Percentiles rank a stretch among this genome's conserved stretches.
These are phyloP conservation scores for Barnettozyma wickerhamii DNA, from an alignment of 805 yeast genomes.

Conservation along the genomic window DNA sequence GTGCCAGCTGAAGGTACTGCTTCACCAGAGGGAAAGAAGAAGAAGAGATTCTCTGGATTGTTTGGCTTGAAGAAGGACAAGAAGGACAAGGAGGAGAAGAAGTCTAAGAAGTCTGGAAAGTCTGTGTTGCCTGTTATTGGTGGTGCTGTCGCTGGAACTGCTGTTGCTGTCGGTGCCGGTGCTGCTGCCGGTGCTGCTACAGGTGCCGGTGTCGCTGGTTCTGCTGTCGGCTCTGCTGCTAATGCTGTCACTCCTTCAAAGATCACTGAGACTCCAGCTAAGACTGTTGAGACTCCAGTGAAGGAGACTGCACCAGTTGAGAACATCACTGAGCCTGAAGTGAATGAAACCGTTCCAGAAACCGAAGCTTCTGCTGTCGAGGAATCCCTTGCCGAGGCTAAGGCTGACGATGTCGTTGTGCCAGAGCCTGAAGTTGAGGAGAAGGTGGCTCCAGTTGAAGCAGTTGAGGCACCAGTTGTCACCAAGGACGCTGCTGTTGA, in stretches of 20 bases:
- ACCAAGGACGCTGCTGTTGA: no score
- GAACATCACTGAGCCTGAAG: background rate
- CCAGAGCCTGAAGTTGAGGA: no score
- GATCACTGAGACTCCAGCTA: slow-evolving; percentile 11
- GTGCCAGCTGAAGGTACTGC: background rate
- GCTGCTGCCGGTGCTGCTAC: slow-evolving; percentile 13
- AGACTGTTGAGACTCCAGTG: slow-evolving; percentile 9
- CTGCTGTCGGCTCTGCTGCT: slow-evolving; percentile 19
- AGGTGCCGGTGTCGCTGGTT: slow-evolving; percentile 9
- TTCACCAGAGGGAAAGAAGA: background rate
- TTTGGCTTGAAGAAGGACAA: slow-evolving; percentile 7
- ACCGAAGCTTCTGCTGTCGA: slow-evolving; percentile 3
- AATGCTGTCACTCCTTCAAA: slow-evolving; percentile 17
- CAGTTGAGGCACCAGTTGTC: no score
- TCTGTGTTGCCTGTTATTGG: slow-evolving; percentile 10
- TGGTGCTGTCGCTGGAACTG: slow-evolving; percentile 12
- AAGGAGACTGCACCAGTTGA: background rate
- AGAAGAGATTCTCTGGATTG: slow-evolving; percentile 11
- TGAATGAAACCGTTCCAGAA: background rate
- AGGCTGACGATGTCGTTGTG: no score
- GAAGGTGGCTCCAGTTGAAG: no score
- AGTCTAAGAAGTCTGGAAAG: background rate
- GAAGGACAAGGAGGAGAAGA: slow-evolving; percentile 1
- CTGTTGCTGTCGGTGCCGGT: slow-evolving; percentile 12
- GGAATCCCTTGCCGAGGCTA: no score